Base-by-base conservation (phyloP, 805 yeast genomes). In the Blastobotrys robertii region DNA sequence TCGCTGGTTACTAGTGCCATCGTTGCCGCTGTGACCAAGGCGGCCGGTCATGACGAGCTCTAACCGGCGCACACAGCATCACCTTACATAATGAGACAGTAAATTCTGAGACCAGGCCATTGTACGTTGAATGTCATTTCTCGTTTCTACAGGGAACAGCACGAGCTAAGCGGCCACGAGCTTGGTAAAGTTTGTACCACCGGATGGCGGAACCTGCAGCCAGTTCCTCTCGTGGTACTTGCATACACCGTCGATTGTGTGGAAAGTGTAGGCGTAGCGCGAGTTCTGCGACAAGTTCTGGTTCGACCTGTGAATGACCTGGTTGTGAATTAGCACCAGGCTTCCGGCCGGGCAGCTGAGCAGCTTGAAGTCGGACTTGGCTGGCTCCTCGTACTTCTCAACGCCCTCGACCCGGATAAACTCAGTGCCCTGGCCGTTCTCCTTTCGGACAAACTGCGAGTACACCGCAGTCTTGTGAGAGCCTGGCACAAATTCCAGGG, bases 231-330 rank as follows among this genome's bases (percentile, higher is more conserved):
- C 62, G 56, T 83, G 92, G 53, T 81, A 84, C 19, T 69, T 58
- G 9, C 73, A 65, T 1, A 48, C 60, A 2, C 90, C 90, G 41
- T 84, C 92, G 44, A 84, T 80, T 36, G 80, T 71, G 56, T 84
- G 94, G 62, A 84, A 84, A 0, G 92, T 81, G 60, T 82, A 84
- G 0, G 87, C 92, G 54, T 68, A 81, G 48, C 94, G 68, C 8
- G 85, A 77, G 44, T 66, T 67, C 3, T 50, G 50, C 9, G 83
- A 74, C 1, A 54, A 39, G 55, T 84, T 84, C 42, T 65, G 65
- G 50, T 76, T 84, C 3, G 86, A 79, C 59, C 80, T 78, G 57
- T 84, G 94, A 15, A 84, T 58, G 2, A 83, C 83, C 0, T 78
- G 67, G 50, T 82, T 81, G 56, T 84, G 79, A 37, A 84, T 84